phyloP scores from a whole-genome alignment of 768 basidiomycete genomes.

The Holtermanniella nyarrowii region DNA sequence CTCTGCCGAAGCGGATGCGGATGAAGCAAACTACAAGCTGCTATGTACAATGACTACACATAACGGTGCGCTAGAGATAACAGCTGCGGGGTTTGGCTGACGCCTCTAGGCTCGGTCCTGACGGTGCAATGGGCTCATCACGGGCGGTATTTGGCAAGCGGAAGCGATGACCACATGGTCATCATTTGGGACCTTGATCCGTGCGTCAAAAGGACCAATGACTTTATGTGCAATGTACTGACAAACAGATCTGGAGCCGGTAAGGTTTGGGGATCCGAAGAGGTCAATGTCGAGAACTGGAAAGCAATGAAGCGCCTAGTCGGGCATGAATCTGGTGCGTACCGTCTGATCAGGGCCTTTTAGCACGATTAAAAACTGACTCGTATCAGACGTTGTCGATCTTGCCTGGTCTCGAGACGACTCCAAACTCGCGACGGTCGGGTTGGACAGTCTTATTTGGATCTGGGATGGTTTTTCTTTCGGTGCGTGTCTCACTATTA shows the following conservation, averaged over 20 bases:
- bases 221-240: slow-evolving; percentile 3
- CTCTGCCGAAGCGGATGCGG: slow-evolving; percentile 54
- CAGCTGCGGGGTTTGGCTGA: not conserved
- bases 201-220: slow-evolving; percentile 46
- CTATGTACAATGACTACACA: slow-evolving; percentile 88
- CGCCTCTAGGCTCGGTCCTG: slow-evolving; percentile 56
- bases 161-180: slow-evolving; percentile 88
- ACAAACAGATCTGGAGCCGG: slow-evolving; percentile 58
- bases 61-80: slow-evolving; percentile 48
- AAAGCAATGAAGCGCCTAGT: slow-evolving; percentile 83
- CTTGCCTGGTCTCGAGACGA: slow-evolving; percentile 92
- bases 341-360: not conserved
- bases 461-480: slow-evolving; percentile 92
- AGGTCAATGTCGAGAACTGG: slow-evolving; percentile 95
- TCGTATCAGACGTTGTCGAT: slow-evolving; percentile 83
- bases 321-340: slow-evolving; percentile 84
- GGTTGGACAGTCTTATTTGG: slow-evolving; percentile 78
- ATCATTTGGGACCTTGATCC: slow-evolving; percentile 97
- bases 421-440: slow-evolving; percentile 83
- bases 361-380: too few relatives aligned
- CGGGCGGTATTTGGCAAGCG: slow-evolving; percentile 87
- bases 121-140: slow-evolving; percentile 88
- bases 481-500: slow-evolving; percentile 46
- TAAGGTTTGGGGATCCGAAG: slow-evolving; percentile 87
- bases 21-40: slow-evolving; percentile 66